phyloP scores from a whole-genome alignment of 257 asterid genomes.

The Penstemon newberryi region DNA sequence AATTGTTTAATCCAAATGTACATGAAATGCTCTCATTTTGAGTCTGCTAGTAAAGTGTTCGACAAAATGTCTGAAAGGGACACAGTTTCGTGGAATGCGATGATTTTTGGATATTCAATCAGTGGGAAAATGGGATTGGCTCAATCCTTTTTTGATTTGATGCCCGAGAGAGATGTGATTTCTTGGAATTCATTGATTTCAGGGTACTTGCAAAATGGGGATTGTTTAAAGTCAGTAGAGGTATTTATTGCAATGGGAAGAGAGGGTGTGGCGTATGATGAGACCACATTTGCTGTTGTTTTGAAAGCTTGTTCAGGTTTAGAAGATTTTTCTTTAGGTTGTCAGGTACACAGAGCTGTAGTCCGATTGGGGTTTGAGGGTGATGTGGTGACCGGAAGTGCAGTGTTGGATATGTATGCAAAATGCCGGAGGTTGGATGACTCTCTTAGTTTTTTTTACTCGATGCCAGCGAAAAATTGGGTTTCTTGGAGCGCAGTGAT shows the following conservation, averaged over 20 bases:
- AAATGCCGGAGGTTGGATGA: constrained; percentile 74
- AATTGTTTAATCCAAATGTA: constrained; percentile 75
- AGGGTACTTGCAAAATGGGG: constrained; percentile 66
- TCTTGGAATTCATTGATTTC: constrained; percentile 91
- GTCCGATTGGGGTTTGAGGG: constrained; percentile 55
- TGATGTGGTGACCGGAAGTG: constrained; percentile 78
- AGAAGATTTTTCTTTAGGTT: constrained; percentile 48
- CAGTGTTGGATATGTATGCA: constrained; percentile 80
- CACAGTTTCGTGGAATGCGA: constrained; percentile 67
- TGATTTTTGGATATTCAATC: constrained; percentile 62
- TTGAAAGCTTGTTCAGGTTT: constrained; percentile 62
- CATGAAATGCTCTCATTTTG: constrained; percentile 48
- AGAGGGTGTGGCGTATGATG: constrained; percentile 55
- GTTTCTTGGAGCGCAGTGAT: constrained; percentile 90
- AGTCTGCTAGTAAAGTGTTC: constrained; percentile 61
- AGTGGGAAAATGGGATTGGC: constrained; percentile 48
- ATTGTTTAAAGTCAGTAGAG: constrained; percentile 42
- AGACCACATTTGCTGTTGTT: constrained; percentile 67
- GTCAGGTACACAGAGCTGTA: constrained; percentile 64
- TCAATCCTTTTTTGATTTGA: constrained; percentile 45
- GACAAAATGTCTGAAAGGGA: constrained; percentile 69
- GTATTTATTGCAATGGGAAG: constrained; percentile 58
- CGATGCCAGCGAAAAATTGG: constrained; percentile 69
- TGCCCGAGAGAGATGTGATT: constrained; percentile 73
- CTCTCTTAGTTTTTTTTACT: constrained; percentile 45